phyloP scores from a whole-genome alignment of 495 filamentous ascomycete species.

The Tuber aestivum region DNA sequence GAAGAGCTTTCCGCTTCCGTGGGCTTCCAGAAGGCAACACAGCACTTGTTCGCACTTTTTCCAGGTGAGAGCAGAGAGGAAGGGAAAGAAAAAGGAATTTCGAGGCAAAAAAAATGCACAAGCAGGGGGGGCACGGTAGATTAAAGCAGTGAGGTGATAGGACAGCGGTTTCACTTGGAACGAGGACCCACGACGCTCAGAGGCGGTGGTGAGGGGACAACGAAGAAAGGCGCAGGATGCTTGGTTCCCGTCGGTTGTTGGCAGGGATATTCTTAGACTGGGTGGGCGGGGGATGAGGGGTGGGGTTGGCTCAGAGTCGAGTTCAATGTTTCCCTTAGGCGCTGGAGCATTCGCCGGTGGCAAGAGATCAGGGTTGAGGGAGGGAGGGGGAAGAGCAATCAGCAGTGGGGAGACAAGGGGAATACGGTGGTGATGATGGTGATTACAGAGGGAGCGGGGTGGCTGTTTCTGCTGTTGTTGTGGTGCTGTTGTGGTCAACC shows the following conservation, averaged over 20 bases:
- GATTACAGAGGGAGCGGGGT: conserved; percentile 3
- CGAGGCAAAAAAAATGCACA: conserved; percentile 1
- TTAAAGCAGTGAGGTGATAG: not conserved
- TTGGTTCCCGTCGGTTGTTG: conserved; percentile 8
- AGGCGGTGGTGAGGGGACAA: conserved; percentile 2
- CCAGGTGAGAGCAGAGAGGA: not conserved
- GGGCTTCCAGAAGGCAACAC: not conserved
- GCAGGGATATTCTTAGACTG: conserved; percentile 13
- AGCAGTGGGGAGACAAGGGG: not conserved
- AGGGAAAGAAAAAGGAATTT: not conserved
- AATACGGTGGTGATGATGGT: conserved; percentile 14
- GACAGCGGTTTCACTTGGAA: not conserved
- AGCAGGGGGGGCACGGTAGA: not conserved
- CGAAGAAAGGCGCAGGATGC: not conserved
- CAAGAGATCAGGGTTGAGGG: not conserved
- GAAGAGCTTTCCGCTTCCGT: not conserved
- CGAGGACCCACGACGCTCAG: not conserved
- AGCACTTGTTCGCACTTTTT: not conserved
- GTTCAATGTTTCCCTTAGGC: conserved; percentile 10
- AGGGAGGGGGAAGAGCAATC: not conserved
- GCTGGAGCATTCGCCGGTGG: conserved; percentile 20
- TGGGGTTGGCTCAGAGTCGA: not conserved
- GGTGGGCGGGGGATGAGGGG: conserved; percentile 9
- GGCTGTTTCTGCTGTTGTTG: not conserved
- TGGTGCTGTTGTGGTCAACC: not conserved